Evolutionary conservation across 345 rosid genomes (phyloP).

Genomic region (Erodium maritimum): DNA sequence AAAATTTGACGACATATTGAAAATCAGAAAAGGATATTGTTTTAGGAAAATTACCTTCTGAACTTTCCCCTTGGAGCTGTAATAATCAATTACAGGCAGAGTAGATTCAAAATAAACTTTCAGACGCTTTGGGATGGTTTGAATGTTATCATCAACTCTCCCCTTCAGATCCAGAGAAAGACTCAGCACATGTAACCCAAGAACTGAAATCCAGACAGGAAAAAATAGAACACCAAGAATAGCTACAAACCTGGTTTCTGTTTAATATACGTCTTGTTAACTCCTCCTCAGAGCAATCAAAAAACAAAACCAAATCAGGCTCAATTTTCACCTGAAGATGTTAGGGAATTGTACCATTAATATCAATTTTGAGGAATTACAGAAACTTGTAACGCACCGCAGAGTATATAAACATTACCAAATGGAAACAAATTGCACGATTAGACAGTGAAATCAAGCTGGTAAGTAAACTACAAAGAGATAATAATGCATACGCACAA

Average conservation of each 20-base stretch:
- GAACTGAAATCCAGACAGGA: not conserved
- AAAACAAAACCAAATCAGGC: conserved; percentile 15
- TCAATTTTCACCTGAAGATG: conserved; percentile 18
- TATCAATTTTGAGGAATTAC: not conserved
- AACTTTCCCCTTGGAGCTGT: conserved; percentile 22
- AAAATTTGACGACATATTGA: not conserved
- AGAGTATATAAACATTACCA: not conserved
- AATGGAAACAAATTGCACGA: not conserved
- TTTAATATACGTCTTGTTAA: conserved; percentile 16
- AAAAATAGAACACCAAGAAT: not conserved
- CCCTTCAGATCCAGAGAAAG: conserved; percentile 9
- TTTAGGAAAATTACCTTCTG: conserved; percentile 13
- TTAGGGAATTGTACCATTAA: not conserved
- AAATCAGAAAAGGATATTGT: not conserved
- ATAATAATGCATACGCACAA: conserved; percentile 3
- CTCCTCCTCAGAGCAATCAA: conserved; percentile 22
- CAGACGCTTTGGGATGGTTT: conserved; percentile 20
- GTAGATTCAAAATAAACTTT: conserved; percentile 14
- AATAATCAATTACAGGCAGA: conserved; percentile 14
- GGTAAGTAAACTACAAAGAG: not conserved
- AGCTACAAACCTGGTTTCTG: conserved; percentile 16
- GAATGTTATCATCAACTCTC: conserved; percentile 23
- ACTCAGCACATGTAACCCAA: too few relatives aligned
- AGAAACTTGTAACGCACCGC: not conserved
- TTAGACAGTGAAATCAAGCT: not conserved